Base-by-base conservation (phyloP, 176 grass and related monocot species). In the Carex parvula region DNA sequence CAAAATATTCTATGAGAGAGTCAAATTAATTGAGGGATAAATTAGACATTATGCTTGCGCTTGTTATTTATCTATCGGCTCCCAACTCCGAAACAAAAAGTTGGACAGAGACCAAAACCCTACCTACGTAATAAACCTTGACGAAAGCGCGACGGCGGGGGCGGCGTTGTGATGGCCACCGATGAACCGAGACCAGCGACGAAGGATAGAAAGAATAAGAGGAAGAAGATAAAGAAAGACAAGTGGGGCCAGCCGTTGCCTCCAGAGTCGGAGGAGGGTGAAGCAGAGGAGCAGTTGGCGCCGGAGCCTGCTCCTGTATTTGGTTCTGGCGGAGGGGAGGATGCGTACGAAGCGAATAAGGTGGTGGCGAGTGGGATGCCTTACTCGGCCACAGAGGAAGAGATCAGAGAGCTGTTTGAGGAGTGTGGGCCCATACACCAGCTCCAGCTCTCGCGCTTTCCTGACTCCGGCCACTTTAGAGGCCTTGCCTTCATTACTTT, bases 331-430 rank as follows among this genome's bases (percentile, higher is more conserved):
- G 15, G 60, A 32, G 21, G 16, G 26, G 13, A 80, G 39, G 84
- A 87, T 46, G 35, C 37, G 66, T 91, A 89, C 15, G 92, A 99
- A 70, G 39, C 74, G 14, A 65, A 71, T 70, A 93, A 99, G 86
- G 92, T 99, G 67, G 93, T 99, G 83, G 93, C 87, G 10, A 99
- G 93, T 82, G 93, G 93, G 26, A 84, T 99, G 88, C 93, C 89
- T 16, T 99, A 99, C 91, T 83, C 96, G 41, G 86, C 81, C 22
- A 93, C 88, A 5, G 93, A 95, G 63, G 71, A 59, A 22, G 83
- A 99, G 68, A 95, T 99, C 70, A 88, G 89, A 71, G 79, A 73
- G 53, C 74, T 99, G 65, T 95, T 95, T 82, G 90, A 84, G 80
- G 88, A 85, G 50, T 79, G 92, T 44, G 93, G 89, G 37, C 59